Conservation (phyloP, 208 protist species). For the Borovskyia barvae region DNA sequence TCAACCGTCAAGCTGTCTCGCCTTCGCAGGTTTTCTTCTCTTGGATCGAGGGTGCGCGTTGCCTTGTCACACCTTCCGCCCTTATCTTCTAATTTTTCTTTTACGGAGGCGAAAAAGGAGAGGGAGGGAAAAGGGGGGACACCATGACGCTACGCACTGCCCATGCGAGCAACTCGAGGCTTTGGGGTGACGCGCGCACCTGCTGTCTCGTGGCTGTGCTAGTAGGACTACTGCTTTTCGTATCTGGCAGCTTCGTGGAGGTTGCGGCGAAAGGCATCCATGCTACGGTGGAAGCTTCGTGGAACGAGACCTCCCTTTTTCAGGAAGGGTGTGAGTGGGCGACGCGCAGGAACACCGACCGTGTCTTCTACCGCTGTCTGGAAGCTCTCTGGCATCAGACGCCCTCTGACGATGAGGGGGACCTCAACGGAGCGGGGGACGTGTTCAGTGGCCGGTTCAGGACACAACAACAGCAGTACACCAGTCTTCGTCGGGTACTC, state of each 20-base stretch:
- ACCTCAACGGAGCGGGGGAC: background rate
- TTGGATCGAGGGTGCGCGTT: background rate
- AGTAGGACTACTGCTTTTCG: background rate
- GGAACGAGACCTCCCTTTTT: constrained; percentile 60
- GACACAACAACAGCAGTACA: constrained; percentile 43
- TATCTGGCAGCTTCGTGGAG: too few species aligned
- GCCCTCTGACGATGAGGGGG: background rate
- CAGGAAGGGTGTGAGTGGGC: constrained; percentile 71
- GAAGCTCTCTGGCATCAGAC: constrained; percentile 25
- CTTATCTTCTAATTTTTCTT: constrained; percentile 3
- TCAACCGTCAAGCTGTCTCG: too few species aligned
- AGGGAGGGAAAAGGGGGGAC: background rate
- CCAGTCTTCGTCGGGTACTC: constrained; percentile 16
- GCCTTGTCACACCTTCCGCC: background rate
- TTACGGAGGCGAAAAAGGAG: background rate
- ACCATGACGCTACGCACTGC: too few species aligned
- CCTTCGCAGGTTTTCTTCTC: too few species aligned
- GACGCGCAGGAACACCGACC: constrained; percentile 13
- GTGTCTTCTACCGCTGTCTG: constrained; percentile 48
- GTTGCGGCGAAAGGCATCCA: constrained; percentile 49
- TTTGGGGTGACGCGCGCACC: too few species aligned
- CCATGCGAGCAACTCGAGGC: too few species aligned
- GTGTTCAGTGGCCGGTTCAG: constrained; percentile 11
- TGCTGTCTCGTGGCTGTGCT: constrained; percentile 1
- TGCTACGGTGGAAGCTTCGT: constrained; percentile 48